Evolutionary conservation across 805 yeast genomes (phyloP), one percentile per base, ranked within the genome.

Genomic region (Spathaspora gorwiae): DNA sequence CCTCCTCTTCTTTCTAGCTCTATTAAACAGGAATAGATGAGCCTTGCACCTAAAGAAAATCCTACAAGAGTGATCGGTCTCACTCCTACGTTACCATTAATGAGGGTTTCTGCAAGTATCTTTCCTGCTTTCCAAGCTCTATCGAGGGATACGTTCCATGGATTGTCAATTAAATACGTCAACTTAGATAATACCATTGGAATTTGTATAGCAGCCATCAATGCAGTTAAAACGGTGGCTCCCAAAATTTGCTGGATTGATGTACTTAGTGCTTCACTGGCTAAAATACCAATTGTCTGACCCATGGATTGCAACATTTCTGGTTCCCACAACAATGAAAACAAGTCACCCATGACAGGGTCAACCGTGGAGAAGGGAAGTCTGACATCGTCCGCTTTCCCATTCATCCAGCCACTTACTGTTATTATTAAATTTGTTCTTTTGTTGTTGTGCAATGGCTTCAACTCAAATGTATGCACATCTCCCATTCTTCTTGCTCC

Each of bases 331-430:
- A 87, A 69, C 7, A 94, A 72, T 0, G 98, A 89, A 55, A 85
- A 87, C 53, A 94, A 67, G 61, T 94, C 99, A 13, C 99, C 99
- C 92, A 92, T 90, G 0, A 92, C 88, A 0, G 99, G 99, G 59
- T 95, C 99, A 7, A 94, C 87, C 0, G 99, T 94, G 1, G 96
- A 87, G 60, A 90, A 94, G 2, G 99, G 99, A 50, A 94, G 75
- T 59, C 99, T 76, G 15, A 94, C 92, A 75, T 94, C 99, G 80
- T 94, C 99, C 55, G 83, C 80, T 47, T 83, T 84, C 62, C 97
- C 95, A 44, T 84, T 84, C 92, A 94, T 90, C 99, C 99, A 94
- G 1, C 99, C 99, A 43, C 95, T 81, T 0, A 95, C 90, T 1
- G 97, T 90, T 14, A 94, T 66, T 44, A 92, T 85, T 53, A 90